phyloP scores from a whole-genome alignment of 2,329 filamentous ascomycete species.

The Mycosphaerella sp. region DNA sequence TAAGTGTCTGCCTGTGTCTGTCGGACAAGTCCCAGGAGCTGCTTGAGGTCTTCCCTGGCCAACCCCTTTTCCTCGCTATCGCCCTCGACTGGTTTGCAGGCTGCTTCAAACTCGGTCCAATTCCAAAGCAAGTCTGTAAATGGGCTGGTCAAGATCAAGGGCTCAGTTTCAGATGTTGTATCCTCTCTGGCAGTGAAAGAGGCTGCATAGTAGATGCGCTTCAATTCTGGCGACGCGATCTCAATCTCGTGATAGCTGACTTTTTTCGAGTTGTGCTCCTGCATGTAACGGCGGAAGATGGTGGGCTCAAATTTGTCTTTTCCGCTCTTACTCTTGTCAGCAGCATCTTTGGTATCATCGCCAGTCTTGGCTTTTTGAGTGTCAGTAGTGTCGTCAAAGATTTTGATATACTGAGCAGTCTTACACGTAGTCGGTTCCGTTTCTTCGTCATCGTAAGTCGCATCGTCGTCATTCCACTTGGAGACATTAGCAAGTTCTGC shows the following conservation, averaged over 20 bases:
- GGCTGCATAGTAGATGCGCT: no score
- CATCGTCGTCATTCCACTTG: conserved; percentile 2
- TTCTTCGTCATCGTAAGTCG: neutral
- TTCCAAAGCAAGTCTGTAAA: conserved; percentile 6
- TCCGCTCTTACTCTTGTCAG: neutral
- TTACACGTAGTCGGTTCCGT: no score
- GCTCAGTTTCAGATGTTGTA: no score
- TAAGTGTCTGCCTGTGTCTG: neutral
- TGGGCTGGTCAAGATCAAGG: neutral
- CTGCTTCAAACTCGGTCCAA: neutral
- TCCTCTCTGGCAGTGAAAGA: no score
- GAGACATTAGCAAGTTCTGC: neutral
- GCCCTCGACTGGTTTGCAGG: neutral
- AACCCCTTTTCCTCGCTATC: neutral
- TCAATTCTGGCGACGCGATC: conserved; percentile 1
- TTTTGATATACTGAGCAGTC: no score
- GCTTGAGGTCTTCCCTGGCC: conserved; percentile 5
- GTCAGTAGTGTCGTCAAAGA: no score
- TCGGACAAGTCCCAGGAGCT: conserved; percentile 1
- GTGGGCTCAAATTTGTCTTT: neutral
- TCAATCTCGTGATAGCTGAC: conserved; percentile 5
- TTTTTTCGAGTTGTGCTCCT: conserved; percentile 1
- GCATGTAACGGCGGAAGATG: conserved; percentile 6
- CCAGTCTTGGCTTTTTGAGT: no score
- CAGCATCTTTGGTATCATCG: neutral